Base-by-base conservation (phyloP, 2,329 filamentous ascomycete genomes). In the Phoma herbarum region DNA sequence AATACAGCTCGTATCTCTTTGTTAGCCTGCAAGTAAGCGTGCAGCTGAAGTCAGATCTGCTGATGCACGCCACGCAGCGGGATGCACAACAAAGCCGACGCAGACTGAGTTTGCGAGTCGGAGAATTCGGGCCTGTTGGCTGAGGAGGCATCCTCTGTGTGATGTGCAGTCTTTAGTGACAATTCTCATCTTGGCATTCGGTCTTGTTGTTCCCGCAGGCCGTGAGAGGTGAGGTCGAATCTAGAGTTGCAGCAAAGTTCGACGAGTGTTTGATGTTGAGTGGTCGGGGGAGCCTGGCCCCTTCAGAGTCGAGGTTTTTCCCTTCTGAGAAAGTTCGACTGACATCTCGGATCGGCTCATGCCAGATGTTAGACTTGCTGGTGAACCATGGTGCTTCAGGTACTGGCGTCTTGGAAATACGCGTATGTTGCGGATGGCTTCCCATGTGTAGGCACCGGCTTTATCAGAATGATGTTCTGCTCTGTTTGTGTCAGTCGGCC, bases 231-330 rank as follows among this genome's bases (percentile, higher is more conserved):
- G 53, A 56, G n/a, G 55, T 58, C 16, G 29, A 6, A 20, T 44
- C 33, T 44, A 14, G 28, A 39, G 9, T 44, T 18, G 28, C 25
- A 6, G 52, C 28, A 48, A 48, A 41, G 55, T 58, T 58, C 28
- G 33, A 18, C 29, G 25, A 41, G 11, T 22, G 55, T 58, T 52
- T 52, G 55, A 52, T 20, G 18, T 52, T 52, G 48, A 52, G 22
- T 22, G 37, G 22, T 26, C 31, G 22, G 14, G 43, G 8, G 26
- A n/a, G 14, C 47, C 28, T 52, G 39, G 46, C 31, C 28, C 23
- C 53, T 41, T 18, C 14, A 41, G 31, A 12, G n/a, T n/a, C 18
- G 48, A 43, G 18, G 41, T 51, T 26, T n/a, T 22, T 16, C 6
- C 29, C 41, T n/a, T n/a, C n/a, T n/a, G 31, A 51, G 11, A 26